These are phyloP conservation scores for Allium fistulosum DNA, from an alignment of 106 monocot species.

Conservation along the genomic window DNA sequence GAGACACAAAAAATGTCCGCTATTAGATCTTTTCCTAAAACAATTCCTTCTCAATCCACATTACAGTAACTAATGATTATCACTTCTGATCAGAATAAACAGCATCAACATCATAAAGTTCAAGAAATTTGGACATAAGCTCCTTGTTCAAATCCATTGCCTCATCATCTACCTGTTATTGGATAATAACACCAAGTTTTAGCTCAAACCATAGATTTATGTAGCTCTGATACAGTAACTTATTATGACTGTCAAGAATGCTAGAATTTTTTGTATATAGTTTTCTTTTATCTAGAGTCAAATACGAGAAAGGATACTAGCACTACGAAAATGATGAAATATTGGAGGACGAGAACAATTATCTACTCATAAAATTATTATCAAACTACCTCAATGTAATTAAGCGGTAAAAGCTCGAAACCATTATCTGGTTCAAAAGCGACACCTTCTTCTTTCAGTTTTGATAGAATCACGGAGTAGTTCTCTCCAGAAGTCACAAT, in stretches of 20 bases:
- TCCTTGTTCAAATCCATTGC: conserved; percentile 84
- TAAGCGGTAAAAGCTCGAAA: conserved; percentile 82
- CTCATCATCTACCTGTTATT: conserved; percentile 72
- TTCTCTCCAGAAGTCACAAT: conserved; percentile 69
- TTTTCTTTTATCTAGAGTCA: too few species aligned
- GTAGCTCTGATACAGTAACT: background rate
- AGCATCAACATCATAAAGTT: conserved; percentile 96
- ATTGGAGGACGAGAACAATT: too few species aligned
- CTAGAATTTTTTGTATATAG: too few species aligned
- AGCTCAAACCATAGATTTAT: background rate
- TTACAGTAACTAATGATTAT: background rate
- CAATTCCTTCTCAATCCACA: too few species aligned
- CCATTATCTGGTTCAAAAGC: conserved; percentile 87
- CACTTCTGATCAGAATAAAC: conserved; percentile 86
- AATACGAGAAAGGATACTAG: background rate
- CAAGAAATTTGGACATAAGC: conserved; percentile 85
- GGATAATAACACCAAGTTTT: background rate
- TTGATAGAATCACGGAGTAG: conserved; percentile 61
- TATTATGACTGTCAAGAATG: too few species aligned
- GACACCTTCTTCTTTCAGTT: conserved; percentile 76
- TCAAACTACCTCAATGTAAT: conserved; percentile 59
- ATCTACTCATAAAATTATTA: too few species aligned
- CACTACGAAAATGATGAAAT: too few species aligned
- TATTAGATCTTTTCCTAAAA: too few species aligned
- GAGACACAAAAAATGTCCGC: too few species aligned